phyloP scores from a whole-genome alignment of 768 basidiomycete genomes.

The Boletus reticulatus region DNA sequence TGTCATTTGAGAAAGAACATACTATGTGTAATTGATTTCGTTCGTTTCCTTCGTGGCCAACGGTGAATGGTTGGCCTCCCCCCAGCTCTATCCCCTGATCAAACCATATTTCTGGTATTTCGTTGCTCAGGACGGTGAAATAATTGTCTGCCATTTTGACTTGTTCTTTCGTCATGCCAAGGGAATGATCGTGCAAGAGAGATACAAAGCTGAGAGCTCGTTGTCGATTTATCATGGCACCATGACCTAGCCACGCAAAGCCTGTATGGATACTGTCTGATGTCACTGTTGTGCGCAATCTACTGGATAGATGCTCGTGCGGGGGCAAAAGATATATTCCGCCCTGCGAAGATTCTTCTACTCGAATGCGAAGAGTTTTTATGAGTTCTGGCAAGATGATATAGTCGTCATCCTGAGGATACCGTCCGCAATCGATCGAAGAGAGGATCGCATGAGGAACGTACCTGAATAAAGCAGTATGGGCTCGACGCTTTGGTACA shows the following conservation, averaged over 20 bases:
- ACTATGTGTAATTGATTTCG: constrained; percentile 61
- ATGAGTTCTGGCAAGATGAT: constrained; percentile 58
- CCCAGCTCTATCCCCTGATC: constrained; percentile 60
- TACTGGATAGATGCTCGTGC: constrained; percentile 57
- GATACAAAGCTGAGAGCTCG: constrained; percentile 46
- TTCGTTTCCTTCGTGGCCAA: constrained; percentile 54
- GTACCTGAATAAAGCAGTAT: constrained; percentile 64
- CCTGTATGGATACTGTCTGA: constrained; percentile 44
- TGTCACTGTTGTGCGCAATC: constrained; percentile 43
- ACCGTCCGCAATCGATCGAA: constrained; percentile 1
- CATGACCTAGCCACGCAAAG: constrained; percentile 69
- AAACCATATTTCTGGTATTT: constrained; percentile 59
- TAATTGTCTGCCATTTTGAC: constrained; percentile 71
- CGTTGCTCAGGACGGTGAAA: constrained; percentile 57
- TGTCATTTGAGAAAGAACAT: constrained; percentile 24
- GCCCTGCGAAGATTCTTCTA: constrained; percentile 24
- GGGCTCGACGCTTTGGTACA: constrained; percentile 49
- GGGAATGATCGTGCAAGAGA: constrained; percentile 36
- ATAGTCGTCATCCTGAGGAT: constrained; percentile 64
- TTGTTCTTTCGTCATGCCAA: constrained; percentile 49
- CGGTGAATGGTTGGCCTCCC: constrained; percentile 61
- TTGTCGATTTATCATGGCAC: constrained; percentile 48
- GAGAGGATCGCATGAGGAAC: constrained; percentile 2
- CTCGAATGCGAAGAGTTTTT: constrained; percentile 43
- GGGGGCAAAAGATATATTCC: constrained; percentile 57